A percentile compares a stretch with the other conserved stretches of the same genome.
These are phyloP conservation scores for Cyclanthera cordifolia DNA, from an alignment of 306 rosid species.

Conservation along the genomic window DNA sequence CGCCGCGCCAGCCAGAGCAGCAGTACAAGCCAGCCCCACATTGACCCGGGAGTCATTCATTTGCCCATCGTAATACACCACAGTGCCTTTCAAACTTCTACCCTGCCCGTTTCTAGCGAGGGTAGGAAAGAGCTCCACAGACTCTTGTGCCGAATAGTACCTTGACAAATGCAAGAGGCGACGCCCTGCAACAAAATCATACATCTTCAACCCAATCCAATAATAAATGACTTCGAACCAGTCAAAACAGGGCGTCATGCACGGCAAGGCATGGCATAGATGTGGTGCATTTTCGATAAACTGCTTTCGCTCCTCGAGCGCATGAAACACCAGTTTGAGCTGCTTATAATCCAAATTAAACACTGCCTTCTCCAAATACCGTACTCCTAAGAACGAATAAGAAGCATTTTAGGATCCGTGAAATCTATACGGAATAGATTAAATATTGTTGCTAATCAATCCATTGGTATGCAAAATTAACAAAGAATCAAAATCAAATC, in stretches of 20 bases:
- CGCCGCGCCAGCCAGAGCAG: slow-evolving; percentile 96
- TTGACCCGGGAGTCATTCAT: slow-evolving; percentile 94
- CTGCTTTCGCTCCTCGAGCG: slow-evolving; percentile 91
- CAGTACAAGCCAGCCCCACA: slow-evolving; percentile 88
- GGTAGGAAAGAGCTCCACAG: slow-evolving; percentile 88
- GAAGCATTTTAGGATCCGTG: slow-evolving; percentile 10
- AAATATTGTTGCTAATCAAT: background rate
- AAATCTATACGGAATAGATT: slow-evolving; percentile 8
- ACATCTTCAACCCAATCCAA: slow-evolving; percentile 91
- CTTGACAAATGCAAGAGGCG: slow-evolving; percentile 76
- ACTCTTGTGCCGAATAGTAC: slow-evolving; percentile 79
- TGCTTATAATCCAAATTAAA: slow-evolving; percentile 88
- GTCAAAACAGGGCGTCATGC: slow-evolving; percentile 95
- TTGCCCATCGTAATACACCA: slow-evolving; percentile 97
- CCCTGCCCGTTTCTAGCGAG: slow-evolving; percentile 54
- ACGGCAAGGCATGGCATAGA: slow-evolving; percentile 91
- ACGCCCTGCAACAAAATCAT: slow-evolving; percentile 87
- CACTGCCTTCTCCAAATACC: slow-evolving; percentile 97
- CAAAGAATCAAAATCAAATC: no score
- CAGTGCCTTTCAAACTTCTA: slow-evolving; percentile 74
- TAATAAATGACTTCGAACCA: slow-evolving; percentile 90
- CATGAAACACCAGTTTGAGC: slow-evolving; percentile 90
- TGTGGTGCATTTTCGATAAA: slow-evolving; percentile 93
- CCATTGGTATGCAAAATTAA: background rate
- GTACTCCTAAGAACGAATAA: slow-evolving; percentile 49